Evolutionary conservation across 768 basidiomycete species (phyloP).

Genomic region (Strobilomyces dryophilus): DNA sequence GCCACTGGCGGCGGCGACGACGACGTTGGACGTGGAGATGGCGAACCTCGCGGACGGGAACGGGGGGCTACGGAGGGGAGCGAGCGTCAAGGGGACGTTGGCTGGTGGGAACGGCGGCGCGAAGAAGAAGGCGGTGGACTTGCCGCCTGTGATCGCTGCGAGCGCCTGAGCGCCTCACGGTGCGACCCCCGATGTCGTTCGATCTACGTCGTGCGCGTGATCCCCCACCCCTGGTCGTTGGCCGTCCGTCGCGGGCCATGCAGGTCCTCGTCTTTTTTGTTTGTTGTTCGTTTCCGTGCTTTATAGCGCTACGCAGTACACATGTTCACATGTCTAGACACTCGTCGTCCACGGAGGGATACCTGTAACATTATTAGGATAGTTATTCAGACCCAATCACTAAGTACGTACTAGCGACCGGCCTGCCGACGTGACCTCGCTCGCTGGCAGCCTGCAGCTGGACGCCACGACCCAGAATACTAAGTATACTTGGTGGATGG

Average conservation of each 20-base stretch:
- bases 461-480: no score
- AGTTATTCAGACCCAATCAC: constrained; percentile 14
- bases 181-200: background rate
- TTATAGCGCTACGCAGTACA: background rate
- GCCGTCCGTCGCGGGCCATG: no score
- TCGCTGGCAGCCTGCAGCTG: no score
- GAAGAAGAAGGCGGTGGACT: constrained; percentile 27
- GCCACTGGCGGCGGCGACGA: background rate
- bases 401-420: no score
- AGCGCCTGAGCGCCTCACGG: constrained; percentile 23
- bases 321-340: constrained; percentile 15
- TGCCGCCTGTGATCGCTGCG: constrained; percentile 35
- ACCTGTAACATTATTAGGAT: constrained; percentile 34
- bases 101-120: constrained; percentile 9
- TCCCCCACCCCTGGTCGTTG: background rate
- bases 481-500: no score
- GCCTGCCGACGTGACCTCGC: no score
- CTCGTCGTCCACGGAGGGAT: constrained; percentile 16
- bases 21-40: constrained; percentile 11
- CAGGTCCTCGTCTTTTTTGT: no score
- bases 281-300: background rate
- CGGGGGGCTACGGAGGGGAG: constrained; percentile 6
- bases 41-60: constrained; percentile 2
- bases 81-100: constrained; percentile 3
- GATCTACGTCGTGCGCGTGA: no score